Conservation (phyloP, 2,329 filamentous ascomycete species). For the Cryphonectria carpinicola region DNA sequence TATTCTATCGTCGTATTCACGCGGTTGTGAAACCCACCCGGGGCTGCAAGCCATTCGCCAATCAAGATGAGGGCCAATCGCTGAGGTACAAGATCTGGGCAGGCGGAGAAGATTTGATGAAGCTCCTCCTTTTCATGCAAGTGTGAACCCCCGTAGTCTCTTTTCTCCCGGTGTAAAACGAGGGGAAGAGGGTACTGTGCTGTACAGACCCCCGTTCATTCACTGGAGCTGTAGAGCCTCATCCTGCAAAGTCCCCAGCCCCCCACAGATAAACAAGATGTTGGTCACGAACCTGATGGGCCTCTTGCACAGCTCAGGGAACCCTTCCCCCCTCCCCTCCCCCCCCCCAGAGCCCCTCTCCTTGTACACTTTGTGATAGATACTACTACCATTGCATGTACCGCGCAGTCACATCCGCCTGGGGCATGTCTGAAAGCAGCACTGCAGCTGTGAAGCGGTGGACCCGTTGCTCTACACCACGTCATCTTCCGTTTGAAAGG, state of each 20-base stretch:
- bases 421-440: not conserved
- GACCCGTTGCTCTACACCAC: not conserved
- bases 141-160: not conserved
- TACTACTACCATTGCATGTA: not conserved
- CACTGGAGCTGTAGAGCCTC: not conserved
- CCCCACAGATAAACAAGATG: not conserved
- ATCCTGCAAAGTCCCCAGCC: not conserved
- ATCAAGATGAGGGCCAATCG: not conserved
- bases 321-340: too few species aligned
- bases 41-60: conserved; percentile 1
- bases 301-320: not conserved
- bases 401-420: not conserved
- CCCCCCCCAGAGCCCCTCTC: too few species aligned
- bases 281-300: not conserved
- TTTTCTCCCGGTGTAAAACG: not conserved
- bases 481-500: not conserved
- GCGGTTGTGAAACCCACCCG: not conserved
- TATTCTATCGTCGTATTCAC: not conserved
- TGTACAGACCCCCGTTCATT: not conserved
- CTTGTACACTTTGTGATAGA: not conserved
- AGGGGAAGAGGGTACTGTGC: not conserved
- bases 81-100: not conserved
- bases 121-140: not conserved
- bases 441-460: not conserved
- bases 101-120: not conserved